phyloP scores from a whole-genome alignment of 768 basidiomycete genomes.

The Nidularia pulvinata region DNA sequence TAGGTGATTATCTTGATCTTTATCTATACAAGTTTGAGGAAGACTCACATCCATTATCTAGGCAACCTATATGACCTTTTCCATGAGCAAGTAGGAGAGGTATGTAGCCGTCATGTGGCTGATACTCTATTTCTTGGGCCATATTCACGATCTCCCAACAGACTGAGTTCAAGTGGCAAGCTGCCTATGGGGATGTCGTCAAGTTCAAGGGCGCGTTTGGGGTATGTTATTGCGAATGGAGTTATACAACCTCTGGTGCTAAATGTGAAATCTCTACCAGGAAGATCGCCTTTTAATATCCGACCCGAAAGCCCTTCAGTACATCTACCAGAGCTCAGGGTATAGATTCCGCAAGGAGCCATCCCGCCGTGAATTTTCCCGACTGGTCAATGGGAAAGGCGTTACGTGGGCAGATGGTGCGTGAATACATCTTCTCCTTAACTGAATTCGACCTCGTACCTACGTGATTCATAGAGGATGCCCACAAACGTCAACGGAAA shows the following conservation, averaged over 20 bases:
- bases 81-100: slow-evolving; percentile 30
- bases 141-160: slow-evolving; percentile 6
- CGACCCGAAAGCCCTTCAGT: slow-evolving; percentile 48
- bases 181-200: slow-evolving; percentile 37
- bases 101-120: slow-evolving; percentile 1
- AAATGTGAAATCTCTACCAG: slow-evolving; percentile 16
- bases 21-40: neutral
- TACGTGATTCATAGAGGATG: slow-evolving; percentile 19
- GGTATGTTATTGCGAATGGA: slow-evolving; percentile 15
- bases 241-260: neutral
- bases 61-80: slow-evolving; percentile 25
- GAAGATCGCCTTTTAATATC: slow-evolving; percentile 42
- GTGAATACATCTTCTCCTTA: neutral
- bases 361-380: slow-evolving; percentile 32
- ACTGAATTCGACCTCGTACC: neutral
- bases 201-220: slow-evolving; percentile 34
- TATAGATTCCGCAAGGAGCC: slow-evolving; percentile 40
- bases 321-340: slow-evolving; percentile 39
- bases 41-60: slow-evolving; percentile 1
- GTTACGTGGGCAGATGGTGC: slow-evolving; percentile 39
- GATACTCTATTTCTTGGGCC: neutral
- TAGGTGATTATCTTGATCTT: slow-evolving; percentile 20
- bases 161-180: slow-evolving; percentile 44
- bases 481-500: slow-evolving; percentile 45
- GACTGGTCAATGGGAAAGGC: slow-evolving; percentile 29